Evolutionary conservation across 257 asterid species (phyloP).

Genomic region (Echium plantagineum): DNA sequence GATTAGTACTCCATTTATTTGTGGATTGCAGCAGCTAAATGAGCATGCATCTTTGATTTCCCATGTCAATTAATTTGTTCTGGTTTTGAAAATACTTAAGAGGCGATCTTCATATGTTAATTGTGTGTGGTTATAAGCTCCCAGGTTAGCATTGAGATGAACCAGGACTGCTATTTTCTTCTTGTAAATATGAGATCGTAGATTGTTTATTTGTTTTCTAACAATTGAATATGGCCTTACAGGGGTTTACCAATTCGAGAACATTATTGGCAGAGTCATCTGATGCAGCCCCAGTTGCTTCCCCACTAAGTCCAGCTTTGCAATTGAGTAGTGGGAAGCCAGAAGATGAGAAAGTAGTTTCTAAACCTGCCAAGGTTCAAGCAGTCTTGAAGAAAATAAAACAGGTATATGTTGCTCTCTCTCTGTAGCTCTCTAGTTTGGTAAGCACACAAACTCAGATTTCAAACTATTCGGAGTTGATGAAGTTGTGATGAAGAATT

Average conservation of each 20-base stretch:
- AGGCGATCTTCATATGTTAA: background rate
- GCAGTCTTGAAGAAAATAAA: constrained; percentile 79
- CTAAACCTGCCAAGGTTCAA: constrained; percentile 63
- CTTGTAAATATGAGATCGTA: background rate
- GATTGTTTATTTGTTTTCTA: background rate
- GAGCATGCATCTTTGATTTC: background rate
- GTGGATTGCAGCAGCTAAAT: no score
- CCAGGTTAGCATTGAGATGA: background rate
- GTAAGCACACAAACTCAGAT: no score
- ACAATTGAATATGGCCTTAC: constrained; percentile 12
- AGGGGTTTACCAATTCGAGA: constrained; percentile 73
- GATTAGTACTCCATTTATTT: no score
- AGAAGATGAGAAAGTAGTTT: constrained; percentile 48
- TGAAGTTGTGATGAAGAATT: background rate
- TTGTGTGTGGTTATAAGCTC: background rate
- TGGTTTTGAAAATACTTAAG: background rate
- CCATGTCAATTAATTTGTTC: background rate
- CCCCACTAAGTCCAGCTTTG: constrained; percentile 64
- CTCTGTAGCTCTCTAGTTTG: no score
- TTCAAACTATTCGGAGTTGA: background rate
- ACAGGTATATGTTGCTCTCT: constrained; percentile 32
- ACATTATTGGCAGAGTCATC: constrained; percentile 47
- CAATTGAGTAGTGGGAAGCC: constrained; percentile 47
- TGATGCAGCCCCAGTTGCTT: constrained; percentile 61
- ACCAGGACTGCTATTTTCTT: background rate